Percentiles rank a stretch among this genome's conserved stretches.
Conservation (phyloP, 352 stramenopile genomes). For the Aphanomyces cochlioides region DNA sequence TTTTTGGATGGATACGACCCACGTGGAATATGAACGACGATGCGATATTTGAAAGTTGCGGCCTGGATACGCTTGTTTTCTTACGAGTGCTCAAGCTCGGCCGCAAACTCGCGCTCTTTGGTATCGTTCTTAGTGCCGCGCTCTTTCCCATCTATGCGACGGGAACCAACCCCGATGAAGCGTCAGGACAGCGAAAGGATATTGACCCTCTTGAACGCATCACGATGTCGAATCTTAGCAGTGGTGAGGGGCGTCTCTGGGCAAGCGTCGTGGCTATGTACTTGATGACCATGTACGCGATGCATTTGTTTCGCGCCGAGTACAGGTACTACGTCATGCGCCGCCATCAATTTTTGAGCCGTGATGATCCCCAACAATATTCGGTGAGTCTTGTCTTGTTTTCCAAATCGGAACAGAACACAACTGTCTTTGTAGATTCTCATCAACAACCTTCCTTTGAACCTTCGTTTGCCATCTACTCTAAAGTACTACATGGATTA, state of each 20-base stretch:
- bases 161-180: slow-evolving; percentile 31
- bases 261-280: slow-evolving; percentile 51
- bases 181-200: slow-evolving; percentile 18
- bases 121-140: slow-evolving; percentile 46
- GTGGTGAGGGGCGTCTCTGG: slow-evolving; percentile 55
- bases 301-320: slow-evolving; percentile 56
- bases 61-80: slow-evolving; percentile 70
- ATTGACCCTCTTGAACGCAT: slow-evolving; percentile 60
- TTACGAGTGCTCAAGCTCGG: slow-evolving; percentile 66
- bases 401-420: neutral
- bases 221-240: slow-evolving; percentile 71
- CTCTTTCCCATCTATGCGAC: slow-evolving; percentile 75
- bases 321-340: slow-evolving; percentile 58
- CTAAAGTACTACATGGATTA: slow-evolving; percentile 68
- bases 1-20: slow-evolving; percentile 53
- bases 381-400: slow-evolving; percentile 36
- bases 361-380: slow-evolving; percentile 60
- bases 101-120: slow-evolving; percentile 61
- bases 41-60: slow-evolving; percentile 63
- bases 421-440: slow-evolving; percentile 33
- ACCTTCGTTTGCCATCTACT: slow-evolving; percentile 53
- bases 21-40: slow-evolving; percentile 52
- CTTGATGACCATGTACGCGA: slow-evolving; percentile 49
- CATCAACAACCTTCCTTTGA: slow-evolving; percentile 60
- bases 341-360: slow-evolving; percentile 57